A percentile compares a stretch with the other conserved stretches of the same genome.
Conservation (phyloP, 805 yeast species). For the Teunomyces lycoperdinae region DNA sequence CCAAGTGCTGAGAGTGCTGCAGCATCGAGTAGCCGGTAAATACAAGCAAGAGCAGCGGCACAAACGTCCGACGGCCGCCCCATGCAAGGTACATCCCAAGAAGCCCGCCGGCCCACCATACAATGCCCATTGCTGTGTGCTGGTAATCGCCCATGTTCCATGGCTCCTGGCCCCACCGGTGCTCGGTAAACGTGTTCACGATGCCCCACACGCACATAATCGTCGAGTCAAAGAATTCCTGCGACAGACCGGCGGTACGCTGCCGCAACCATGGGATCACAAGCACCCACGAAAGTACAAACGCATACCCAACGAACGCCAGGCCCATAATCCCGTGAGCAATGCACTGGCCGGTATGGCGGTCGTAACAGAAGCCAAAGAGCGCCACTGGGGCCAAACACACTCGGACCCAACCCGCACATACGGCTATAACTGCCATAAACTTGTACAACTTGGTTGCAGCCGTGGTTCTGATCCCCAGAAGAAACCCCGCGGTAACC, state of each 20-base stretch:
- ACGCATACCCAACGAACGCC: conserved; percentile 79
- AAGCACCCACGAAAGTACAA: conserved; percentile 62
- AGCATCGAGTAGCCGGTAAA: conserved; percentile 96
- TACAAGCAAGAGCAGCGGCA: conserved; percentile 79
- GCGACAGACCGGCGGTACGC: conserved; percentile 42
- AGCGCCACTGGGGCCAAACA: conserved; percentile 81
- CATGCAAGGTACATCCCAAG: conserved; percentile 76
- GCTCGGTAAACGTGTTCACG: conserved; percentile 93
- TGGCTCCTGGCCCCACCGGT: conserved; percentile 83
- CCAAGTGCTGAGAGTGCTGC: conserved; percentile 75
- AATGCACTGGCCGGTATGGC: conserved; percentile 88
- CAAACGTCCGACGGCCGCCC: conserved; percentile 56
- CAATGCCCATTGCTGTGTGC: conserved; percentile 93
- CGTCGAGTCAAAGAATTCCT: conserved; percentile 79
- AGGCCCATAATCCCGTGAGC: conserved; percentile 98
- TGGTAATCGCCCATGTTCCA: conserved; percentile 95
- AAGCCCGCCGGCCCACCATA: conserved; percentile 95
- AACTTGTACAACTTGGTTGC: conserved; percentile 36
- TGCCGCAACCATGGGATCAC: conserved; percentile 73
- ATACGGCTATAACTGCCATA: conserved; percentile 43
- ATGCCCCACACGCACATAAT: conserved; percentile 89
- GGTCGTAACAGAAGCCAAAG: conserved; percentile 82
- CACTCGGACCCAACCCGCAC: conserved; percentile 75
- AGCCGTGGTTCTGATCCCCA: conserved; percentile 4
- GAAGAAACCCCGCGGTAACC: not conserved